Base-by-base conservation (phyloP, 495 filamentous ascomycete species). In the Viridothelium virens region DNA sequence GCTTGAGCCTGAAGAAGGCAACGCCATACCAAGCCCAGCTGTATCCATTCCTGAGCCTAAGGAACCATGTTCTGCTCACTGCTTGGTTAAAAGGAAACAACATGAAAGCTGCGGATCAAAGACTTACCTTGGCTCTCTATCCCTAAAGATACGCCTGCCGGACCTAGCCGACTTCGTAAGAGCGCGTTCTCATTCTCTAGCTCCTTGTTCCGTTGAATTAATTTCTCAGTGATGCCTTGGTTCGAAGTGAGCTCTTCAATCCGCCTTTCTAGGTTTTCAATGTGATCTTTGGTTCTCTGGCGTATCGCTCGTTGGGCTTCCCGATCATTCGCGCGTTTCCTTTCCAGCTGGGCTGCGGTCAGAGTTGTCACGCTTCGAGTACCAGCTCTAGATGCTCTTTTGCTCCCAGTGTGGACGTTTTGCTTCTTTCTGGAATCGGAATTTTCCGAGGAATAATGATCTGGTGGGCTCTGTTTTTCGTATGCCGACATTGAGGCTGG, bases 241-340 rank as follows among this genome's bases (percentile, higher is more conserved):
- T 77, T 78, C 46, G 74, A 72, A 53, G 70, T 80, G 66, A 85
- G 83, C 44, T 90, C 87, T 18, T 82, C 83, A 48, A 94, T 84
- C 61, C 86, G 84, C 62, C 80, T 80, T 76, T 95, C 89, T 31
- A 96, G 79, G 31, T 77, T 79, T 63, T 92, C 89, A 68, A 95
- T 94, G 71, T 91, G 88, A 64, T 85, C 80, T 70, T 91, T 92
- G 11, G 88, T 95, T 66, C 91, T 82, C 70, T 90, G 87, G 16
- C 91, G 83, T 66, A 95, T 96, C 18, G 89, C 90, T 62, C 89
- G 84, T 74, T 96, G 91, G 18, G 91, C 91, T 76, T 92, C 89
- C 48, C 91, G 84, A 73, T 96, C 91, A 75, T 95, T 95, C 72
- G 89, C 90, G 65, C 91, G 83, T 76, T 96, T 96, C 56, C 84